Evolutionary conservation across 768 basidiomycete genomes (phyloP).

Genomic region (Steccherinum ochraceum): DNA sequence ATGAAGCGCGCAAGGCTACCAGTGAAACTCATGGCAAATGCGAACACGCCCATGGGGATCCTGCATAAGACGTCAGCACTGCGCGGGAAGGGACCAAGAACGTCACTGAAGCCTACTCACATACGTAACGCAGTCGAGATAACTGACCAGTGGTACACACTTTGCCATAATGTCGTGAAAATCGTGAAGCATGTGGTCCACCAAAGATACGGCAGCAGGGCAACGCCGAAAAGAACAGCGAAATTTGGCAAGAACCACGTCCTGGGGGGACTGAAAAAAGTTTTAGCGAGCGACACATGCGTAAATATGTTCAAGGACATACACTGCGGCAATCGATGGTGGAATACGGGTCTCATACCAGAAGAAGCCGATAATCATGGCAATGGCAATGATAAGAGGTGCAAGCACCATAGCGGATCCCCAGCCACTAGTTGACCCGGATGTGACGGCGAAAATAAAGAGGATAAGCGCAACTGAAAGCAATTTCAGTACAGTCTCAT

Average conservation of each 20-base stretch:
- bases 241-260: constrained; percentile 36
- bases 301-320: constrained; percentile 4
- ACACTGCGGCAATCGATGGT: constrained; percentile 27
- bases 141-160: constrained; percentile 27
- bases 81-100: neutral
- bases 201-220: constrained; percentile 34
- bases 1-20: constrained; percentile 30
- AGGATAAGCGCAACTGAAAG: constrained; percentile 25
- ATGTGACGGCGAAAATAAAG: constrained; percentile 31
- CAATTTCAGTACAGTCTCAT: neutral
- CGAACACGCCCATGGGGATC: constrained; percentile 35
- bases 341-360: constrained; percentile 33
- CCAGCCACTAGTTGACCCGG: constrained; percentile 38
- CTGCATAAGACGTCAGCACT: constrained; percentile 4
- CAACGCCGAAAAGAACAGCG: constrained; percentile 27
- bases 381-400: constrained; percentile 35
- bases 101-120: constrained; percentile 16
- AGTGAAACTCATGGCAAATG: constrained; percentile 31
- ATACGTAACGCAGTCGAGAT: constrained; percentile 34
- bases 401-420: constrained; percentile 31
- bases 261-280: constrained; percentile 25
- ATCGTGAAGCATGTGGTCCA: constrained; percentile 29
- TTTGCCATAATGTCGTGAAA: constrained; percentile 30
- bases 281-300: too few relatives aligned
- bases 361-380: constrained; percentile 35